Evolutionary conservation across 2,329 filamentous ascomycete genomes (phyloP).

Genomic region (Microcera coccophila): DNA sequence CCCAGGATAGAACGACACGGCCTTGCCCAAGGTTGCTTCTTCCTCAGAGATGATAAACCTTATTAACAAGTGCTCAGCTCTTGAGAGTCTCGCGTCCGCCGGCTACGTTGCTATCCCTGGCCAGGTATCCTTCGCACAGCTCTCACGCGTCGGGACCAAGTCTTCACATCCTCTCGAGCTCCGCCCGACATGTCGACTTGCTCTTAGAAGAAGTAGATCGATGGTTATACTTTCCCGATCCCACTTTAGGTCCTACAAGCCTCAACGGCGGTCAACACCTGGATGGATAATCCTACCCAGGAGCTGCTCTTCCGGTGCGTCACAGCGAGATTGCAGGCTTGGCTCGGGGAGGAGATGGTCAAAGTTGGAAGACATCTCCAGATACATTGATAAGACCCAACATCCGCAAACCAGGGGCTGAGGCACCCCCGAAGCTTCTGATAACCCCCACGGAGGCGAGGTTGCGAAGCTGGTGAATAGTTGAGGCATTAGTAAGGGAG

Average conservation of each 20-base stretch:
- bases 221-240: constrained; percentile 82
- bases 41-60: constrained; percentile 73
- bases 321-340: constrained; percentile 69
- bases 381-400: constrained; percentile 70
- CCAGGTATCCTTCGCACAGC: constrained; percentile 75
- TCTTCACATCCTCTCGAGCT: constrained; percentile 74
- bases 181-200: constrained; percentile 92
- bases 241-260: constrained; percentile 78
- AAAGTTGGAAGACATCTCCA: constrained; percentile 74
- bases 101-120: constrained; percentile 75
- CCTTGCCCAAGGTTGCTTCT: constrained; percentile 62
- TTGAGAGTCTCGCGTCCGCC: constrained; percentile 82
- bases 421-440: constrained; percentile 89
- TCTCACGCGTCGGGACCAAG: constrained; percentile 75
- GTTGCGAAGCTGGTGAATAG: constrained; percentile 73
- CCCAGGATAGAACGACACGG: constrained; percentile 87
- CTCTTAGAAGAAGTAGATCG: constrained; percentile 88
- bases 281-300: constrained; percentile 86
- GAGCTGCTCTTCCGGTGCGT: constrained; percentile 81
- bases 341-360: constrained; percentile 74
- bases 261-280: constrained; percentile 92
- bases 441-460: constrained; percentile 72
- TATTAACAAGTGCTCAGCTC: constrained; percentile 79
- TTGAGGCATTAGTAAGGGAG: constrained; percentile 80
- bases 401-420: constrained; percentile 81